These are phyloP conservation scores for Venturia aucupariae DNA, from an alignment of 2,329 filamentous ascomycete species.

Conservation along the genomic window DNA sequence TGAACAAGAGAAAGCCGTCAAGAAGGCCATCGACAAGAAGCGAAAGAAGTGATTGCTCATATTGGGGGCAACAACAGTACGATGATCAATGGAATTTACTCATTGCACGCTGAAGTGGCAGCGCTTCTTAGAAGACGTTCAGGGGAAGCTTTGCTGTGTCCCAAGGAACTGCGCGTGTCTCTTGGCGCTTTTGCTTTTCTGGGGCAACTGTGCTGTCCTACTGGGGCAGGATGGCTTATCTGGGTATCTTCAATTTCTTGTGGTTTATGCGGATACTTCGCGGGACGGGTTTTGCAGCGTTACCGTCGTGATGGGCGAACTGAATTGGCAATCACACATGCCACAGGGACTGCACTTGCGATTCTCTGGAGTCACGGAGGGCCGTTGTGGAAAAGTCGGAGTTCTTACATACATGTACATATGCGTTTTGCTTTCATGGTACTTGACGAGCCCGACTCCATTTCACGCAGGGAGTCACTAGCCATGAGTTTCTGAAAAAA, in stretches of 20 bases:
- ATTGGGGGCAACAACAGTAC: background rate
- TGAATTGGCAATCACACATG: background rate
- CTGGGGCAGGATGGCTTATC: background rate
- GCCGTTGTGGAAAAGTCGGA: background rate
- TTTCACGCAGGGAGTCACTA: background rate
- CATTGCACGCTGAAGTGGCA: background rate
- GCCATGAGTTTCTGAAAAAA: too few species aligned
- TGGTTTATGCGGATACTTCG: background rate
- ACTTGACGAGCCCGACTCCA: background rate
- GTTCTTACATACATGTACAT: background rate
- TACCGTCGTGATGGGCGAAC: background rate
- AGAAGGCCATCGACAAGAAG: background rate
- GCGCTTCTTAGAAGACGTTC: too few species aligned
- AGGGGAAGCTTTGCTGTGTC: too few species aligned
- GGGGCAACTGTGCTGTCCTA: background rate
- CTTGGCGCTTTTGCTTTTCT: background rate
- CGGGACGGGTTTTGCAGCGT: background rate
- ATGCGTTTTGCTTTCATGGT: background rate
- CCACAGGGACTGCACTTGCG: background rate
- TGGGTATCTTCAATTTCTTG: background rate
- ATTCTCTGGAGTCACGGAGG: background rate
- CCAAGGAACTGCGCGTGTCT: background rate
- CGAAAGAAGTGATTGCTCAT: background rate
- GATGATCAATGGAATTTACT: background rate
- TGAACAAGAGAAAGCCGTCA: slow-evolving; percentile 12